Conservation (phyloP, 2,329 filamentous ascomycete genomes). For the Colletotrichum lupini region DNA sequence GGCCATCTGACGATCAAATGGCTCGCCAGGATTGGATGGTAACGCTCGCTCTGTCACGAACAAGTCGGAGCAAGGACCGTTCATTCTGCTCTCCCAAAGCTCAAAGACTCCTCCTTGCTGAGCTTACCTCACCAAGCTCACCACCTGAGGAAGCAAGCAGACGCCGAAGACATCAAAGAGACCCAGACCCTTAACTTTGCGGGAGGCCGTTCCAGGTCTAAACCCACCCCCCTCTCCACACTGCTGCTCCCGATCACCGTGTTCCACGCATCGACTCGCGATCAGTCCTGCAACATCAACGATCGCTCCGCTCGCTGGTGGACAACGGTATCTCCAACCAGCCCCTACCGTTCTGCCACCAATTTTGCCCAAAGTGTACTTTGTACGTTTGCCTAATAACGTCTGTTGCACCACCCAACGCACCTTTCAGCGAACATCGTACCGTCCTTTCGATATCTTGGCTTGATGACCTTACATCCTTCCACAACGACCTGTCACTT, state of each 20-base stretch:
- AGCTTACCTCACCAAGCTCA: neutral
- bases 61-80: neutral
- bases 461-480: neutral
- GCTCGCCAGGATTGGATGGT: conserved; percentile 10
- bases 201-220: neutral
- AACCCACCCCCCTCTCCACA: conserved; percentile 10
- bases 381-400: neutral
- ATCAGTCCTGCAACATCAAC: conserved; percentile 31
- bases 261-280: conserved; percentile 22
- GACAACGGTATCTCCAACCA: conserved; percentile 19
- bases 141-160: neutral
- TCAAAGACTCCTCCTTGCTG: neutral
- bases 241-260: conserved; percentile 32
- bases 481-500: conserved; percentile 17
- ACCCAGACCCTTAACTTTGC: neutral
- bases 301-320: conserved; percentile 25
- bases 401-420: rapidly evolving
- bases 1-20: neutral
- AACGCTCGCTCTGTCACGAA: neutral
- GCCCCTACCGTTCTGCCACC: neutral
- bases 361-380: conserved; percentile 15
- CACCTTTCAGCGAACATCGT: neutral
- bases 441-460: neutral
- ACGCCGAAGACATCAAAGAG: neutral
- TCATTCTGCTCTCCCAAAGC: neutral